Evolutionary conservation across 768 basidiomycete species (phyloP), one percentile per base, ranked within the genome.

Genomic region (Daedalea quercina): DNA sequence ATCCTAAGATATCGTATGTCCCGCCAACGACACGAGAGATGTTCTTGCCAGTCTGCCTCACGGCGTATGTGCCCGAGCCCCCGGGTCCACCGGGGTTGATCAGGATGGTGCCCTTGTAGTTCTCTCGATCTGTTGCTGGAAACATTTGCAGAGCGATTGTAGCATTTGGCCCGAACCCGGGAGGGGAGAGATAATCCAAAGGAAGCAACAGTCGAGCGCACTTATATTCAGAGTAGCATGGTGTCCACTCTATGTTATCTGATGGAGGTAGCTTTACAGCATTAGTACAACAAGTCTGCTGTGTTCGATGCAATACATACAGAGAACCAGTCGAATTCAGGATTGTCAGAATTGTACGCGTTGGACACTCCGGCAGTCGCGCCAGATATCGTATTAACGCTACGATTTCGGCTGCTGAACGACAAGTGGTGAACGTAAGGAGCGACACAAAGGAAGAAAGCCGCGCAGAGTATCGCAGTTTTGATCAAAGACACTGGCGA

Each of bases 41-140:
- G 44, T 54, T 56, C 43, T 42, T n/a, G 17, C 58, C 58, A 3
- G 35, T 17, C 11, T 50, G 26, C 11, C 15, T 53, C 23, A 59
- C 34, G 31, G 55, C 25, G 7, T 42, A 42, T 2, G 52, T 54
- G 19, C 58, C 58, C 7, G 58, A 56, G 22, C 55, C 58, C 2
- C 58, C 58, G 9, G 58, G 58, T 1, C 58, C 58, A 6, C 58
- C 58, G 11, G 58, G 58, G 51, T 59, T 59, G 48, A 59, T 37
- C 9, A 59, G 41, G 50, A 59, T 44, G 9, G 58, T 51, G 2
- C 58, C 58, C 13, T 22, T 47, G 53, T 56, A 54, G 41, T 56
- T 45, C 43, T 52, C 37, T 26, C 43, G 48, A 24, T 54, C 46
- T 15, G 52, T 34, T 1, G 58, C 55, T 8, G 58, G 58, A 20